These are phyloP conservation scores for Cryomyces minteri DNA, from an alignment of 495 filamentous ascomycete genomes.

Conservation along the genomic window DNA sequence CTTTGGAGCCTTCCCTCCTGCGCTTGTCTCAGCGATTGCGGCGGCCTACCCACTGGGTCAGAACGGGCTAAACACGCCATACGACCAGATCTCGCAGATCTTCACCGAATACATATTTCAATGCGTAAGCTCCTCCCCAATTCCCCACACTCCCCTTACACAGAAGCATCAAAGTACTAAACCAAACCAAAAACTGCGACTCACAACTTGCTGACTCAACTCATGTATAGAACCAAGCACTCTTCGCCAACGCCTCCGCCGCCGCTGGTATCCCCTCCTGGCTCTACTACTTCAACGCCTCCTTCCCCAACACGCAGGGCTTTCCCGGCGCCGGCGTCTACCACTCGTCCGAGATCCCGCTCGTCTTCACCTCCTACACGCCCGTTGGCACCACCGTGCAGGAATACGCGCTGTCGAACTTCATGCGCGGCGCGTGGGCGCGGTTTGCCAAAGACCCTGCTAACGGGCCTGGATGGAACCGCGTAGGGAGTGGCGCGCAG, in stretches of 20 bases:
- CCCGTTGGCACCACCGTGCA: slow-evolving; percentile 7
- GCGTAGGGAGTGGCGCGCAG: not conserved
- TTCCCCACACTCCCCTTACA: not conserved
- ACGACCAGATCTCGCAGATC: slow-evolving; percentile 5
- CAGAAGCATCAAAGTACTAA: no score
- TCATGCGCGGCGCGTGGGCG: slow-evolving; percentile 18
- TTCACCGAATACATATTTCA: slow-evolving; percentile 11
- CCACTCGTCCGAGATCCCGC: slow-evolving; percentile 14
- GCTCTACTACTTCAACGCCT: slow-evolving; percentile 19
- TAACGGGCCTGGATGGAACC: slow-evolving; percentile 10
- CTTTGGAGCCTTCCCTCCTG: not conserved
- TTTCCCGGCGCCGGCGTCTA: slow-evolving; percentile 9
- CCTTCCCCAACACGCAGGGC: slow-evolving; percentile 16
- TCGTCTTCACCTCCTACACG: slow-evolving; percentile 18
- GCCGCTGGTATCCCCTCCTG: slow-evolving; percentile 10
- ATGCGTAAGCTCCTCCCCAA: slow-evolving; percentile 1
- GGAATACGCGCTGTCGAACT: slow-evolving; percentile 9
- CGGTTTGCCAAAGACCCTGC: slow-evolving; percentile 18
- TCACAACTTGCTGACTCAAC: not conserved
- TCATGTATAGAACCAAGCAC: not conserved
- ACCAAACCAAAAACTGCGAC: not conserved
- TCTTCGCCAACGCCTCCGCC: slow-evolving; percentile 9
- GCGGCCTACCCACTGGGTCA: slow-evolving; percentile 4
- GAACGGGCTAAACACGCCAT: not conserved
- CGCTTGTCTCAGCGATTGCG: not conserved